phyloP scores from a whole-genome alignment of 2,329 filamentous ascomycete genomes.

The Clonostachys rosea region DNA sequence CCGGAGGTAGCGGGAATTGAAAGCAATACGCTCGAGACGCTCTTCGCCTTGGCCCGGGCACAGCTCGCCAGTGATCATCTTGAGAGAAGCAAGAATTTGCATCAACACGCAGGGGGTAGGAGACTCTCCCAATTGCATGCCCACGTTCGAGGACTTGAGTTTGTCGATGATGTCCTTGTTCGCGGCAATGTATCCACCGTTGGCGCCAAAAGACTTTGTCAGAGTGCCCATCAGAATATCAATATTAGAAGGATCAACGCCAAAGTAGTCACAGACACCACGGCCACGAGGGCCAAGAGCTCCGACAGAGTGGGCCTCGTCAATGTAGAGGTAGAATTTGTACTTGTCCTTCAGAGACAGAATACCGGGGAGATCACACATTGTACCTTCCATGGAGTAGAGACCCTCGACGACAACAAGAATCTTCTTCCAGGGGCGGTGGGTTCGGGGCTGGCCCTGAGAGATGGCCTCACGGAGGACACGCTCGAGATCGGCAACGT shows the following conservation, averaged over 20 bases:
- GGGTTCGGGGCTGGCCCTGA: constrained; percentile 95
- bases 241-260: constrained; percentile 79
- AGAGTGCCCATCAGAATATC: constrained; percentile 98
- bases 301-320: constrained; percentile 94
- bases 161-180: constrained; percentile 92
- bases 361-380: constrained; percentile 94
- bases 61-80: constrained; percentile 85
- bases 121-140: constrained; percentile 81
- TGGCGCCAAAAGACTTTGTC: constrained; percentile 97
- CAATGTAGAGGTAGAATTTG: constrained; percentile 94
- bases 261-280: constrained; percentile 97
- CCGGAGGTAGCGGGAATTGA: constrained; percentile 98
- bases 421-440: constrained; percentile 99
- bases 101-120: constrained; percentile 83
- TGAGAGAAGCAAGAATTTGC: constrained; percentile 83
- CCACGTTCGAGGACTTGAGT: constrained; percentile 79
- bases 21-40: constrained; percentile 89
- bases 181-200: constrained; percentile 90
- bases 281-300: constrained; percentile 84
- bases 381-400: constrained; percentile 99
- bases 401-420: constrained; percentile 92
- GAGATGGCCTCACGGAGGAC: constrained; percentile 89
- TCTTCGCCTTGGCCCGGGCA: constrained; percentile 91
- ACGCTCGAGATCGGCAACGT: constrained; percentile 82
- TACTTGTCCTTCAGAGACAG: constrained; percentile 87